Evolutionary conservation across 345 rosid species (phyloP), one percentile per base, ranked within the genome.

Genomic region (Linum usitatissimum): DNA sequence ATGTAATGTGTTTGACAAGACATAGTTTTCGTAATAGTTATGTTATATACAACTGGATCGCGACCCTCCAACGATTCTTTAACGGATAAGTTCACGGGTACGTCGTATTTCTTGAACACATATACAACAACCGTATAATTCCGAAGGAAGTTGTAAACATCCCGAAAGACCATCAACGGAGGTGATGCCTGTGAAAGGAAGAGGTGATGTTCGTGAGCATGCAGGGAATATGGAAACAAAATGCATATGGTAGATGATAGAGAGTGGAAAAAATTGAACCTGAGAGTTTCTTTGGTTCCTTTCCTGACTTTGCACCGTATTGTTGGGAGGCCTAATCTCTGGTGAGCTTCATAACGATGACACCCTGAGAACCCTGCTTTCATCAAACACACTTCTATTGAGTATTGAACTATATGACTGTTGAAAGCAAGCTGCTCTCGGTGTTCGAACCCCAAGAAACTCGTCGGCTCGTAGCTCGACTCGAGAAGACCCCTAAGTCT

Each of bases 331-430:
- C 96, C 88, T n/a, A 89, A 80, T 68, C 77, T 83, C 75, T 80
- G 93, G 70, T 92, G 93, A 61, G 98, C 95, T 75, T 89, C 98
- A 5, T 75, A 92, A 6, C 95, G 84, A 64, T 87, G 98, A 66
- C 98, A 92, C 18, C 96, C 96, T 0, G 98, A 89, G 77, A 92
- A 92, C 60, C 98, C 95, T 91, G 51, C 34, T 14, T 30, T 42
- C n/a, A 58, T 23, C 28, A 57, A 30, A 10, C 12, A 60, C 15
- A 30, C 28, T 23, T 23, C 28, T 23, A 23, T 23, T 23, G 2
- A 23, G 28, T 23, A 23, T 23, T 23, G 28, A 23, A 23, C 28
- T 23, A 23, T 23, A 23, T 23, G 28, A 23, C 28, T 23, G 28
- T 23, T 23, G 28, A 23, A 23, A 23, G 28, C 28, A 23, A 23